Base-by-base conservation (phyloP, 2,329 filamentous ascomycete genomes). In the Leptoxyphium fumago region DNA sequence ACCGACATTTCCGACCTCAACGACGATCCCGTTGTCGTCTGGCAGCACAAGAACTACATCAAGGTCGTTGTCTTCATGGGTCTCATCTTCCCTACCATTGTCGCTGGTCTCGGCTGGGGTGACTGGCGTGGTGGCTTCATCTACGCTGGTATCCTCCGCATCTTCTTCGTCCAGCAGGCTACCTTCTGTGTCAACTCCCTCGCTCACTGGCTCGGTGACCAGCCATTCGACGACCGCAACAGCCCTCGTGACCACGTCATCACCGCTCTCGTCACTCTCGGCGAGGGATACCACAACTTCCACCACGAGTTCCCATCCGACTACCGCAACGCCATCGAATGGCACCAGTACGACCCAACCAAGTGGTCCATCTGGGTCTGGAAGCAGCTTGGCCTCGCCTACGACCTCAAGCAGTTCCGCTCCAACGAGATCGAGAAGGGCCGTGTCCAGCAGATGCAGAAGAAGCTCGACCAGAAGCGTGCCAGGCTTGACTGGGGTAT, bases 251-350 rank as follows among this genome's bases (percentile, higher is more conserved):
- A 93, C 58, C 84, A 93, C 66, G 75, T 89, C 60, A 77, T 93
- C 65, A 93, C 85, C 36, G 85, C 85, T 39, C 68, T 93, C 14
- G 80, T 86, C 54, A 93, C 85, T 38, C 80, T 93, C 17, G 85
- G 85, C 41, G 85, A 88, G 67, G 85, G 85, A 28, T 93, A 93
- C 70, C 85, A 93, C 75, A 93, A 93, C 74, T 93, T 93, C 75
- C 85, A 93, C 69, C 85, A 93, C 73, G 85, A 93, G 65, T 93
- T 93, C 68, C 86, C 86, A 44, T 89, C 84, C 10, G 85, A 93
- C 65, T 93, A 91, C 77, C 84, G 85, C 62, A 93, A 93, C 62
- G 85, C 84, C 49, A 89, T 91, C 54, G 73, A 86, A 66, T 93
- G 85, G 84, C 82, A 79, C 69, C 85, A 93, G 68, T 93, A 93